phyloP scores from a whole-genome alignment of 2,329 filamentous ascomycete species.

The Rosellinia necatrix region DNA sequence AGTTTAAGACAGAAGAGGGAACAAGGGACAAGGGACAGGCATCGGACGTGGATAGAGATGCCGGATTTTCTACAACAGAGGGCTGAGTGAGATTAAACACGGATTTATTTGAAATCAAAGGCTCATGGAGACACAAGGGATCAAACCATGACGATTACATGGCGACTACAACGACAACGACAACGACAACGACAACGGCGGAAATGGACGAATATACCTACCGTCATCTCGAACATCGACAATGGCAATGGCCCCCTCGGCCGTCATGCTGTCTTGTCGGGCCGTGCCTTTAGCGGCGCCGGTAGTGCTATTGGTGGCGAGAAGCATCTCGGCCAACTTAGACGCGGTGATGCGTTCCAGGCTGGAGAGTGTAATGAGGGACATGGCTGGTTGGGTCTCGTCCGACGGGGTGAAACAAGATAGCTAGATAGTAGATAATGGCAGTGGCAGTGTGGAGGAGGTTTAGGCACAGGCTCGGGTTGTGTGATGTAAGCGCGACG shows the following conservation, averaged over 20 bases:
- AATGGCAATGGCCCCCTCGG: slow-evolving; percentile 61
- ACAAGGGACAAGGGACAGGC: neutral
- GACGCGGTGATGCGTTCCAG: slow-evolving; percentile 72
- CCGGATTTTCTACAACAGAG: too few relatives aligned
- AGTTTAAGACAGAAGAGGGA: neutral
- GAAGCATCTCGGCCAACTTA: slow-evolving; percentile 68
- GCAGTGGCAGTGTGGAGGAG: too few relatives aligned
- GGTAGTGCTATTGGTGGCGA: slow-evolving; percentile 46
- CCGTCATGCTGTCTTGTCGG: neutral
- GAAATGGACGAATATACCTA: neutral
- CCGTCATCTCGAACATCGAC: slow-evolving; percentile 80
- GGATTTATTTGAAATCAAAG: too few relatives aligned
- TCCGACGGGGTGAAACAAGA: too few relatives aligned
- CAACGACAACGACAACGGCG: neutral
- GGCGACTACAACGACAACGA: too few relatives aligned
- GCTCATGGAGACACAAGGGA: too few relatives aligned
- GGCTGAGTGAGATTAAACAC: too few relatives aligned
- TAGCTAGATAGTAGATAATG: too few relatives aligned
- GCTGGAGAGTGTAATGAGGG: slow-evolving; percentile 53
- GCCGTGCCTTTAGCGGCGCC: neutral
- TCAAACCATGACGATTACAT: too few relatives aligned
- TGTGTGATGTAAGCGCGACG: too few relatives aligned
- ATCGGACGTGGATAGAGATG: too few relatives aligned
- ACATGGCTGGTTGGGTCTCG: slow-evolving; percentile 26
- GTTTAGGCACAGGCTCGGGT: too few relatives aligned